Base-by-base conservation (phyloP, 345 rosid genomes). In the Angophora floribunda region DNA sequence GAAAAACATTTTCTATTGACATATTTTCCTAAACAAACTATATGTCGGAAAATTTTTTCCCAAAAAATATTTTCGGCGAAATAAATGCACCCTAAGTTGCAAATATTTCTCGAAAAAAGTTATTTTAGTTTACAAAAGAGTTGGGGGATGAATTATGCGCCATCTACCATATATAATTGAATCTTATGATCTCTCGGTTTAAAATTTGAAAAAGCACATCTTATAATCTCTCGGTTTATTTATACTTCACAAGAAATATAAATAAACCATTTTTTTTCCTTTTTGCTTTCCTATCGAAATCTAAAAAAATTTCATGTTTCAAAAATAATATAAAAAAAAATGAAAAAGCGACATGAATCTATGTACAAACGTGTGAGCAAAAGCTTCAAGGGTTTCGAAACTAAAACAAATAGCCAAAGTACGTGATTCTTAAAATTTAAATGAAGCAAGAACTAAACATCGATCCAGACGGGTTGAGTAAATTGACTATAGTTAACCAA, bases 71-170 rank as follows among this genome's bases (percentile, higher is more conserved):
- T 53, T 3, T 53, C 2, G 19, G 5, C 11, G 0, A 53, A 53
- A 53, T 11, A 55, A 1, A 55, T 0, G 1, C 59, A 55, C 26
- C 11, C 0, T 2, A 0, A 67, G 41, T 67, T 32, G 6, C 0
- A 32, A 67, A 67, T 67, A 11, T 16, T 67, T 67, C 79, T 30
- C 21, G 30, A 67, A 65, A 6, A 3, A 15, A 28, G 32, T 0
- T 61, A 28, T 26, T 6, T 13, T 13, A 3, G 17, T 13, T 61
- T 61, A 61, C 70, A 28, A 61, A 61, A 28, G 16, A 13, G 12
- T 61, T 13, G 36, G 32, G 15, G 70, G 65, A 59, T 26, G 1
- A 59, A 26, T 59, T 59, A 26, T 59, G 65, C 5, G 65, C 65
- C 65, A 59, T 59, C 30, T 5, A 59, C 65, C 14, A 26, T 13